Base-by-base conservation (phyloP, 768 basidiomycete species). In the Leccinellum luteum region DNA sequence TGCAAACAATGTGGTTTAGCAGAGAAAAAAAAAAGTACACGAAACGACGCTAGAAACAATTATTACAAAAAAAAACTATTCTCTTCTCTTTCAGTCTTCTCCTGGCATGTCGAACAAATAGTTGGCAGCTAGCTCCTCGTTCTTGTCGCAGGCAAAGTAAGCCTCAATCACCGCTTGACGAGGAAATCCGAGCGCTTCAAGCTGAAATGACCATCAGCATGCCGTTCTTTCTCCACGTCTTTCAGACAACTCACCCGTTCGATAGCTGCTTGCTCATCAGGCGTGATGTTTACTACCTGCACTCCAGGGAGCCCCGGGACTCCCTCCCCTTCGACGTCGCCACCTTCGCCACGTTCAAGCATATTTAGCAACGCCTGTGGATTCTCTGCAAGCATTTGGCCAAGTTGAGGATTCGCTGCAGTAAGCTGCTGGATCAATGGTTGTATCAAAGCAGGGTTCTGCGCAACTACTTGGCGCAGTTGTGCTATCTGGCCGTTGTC, bases 71-170 rank as follows among this genome's bases (percentile, higher is more conserved):
- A n/a, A n/a, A n/a, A n/a, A 41, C n/a, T 31, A 10, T 41, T 13
- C n/a, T n/a, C n/a, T n/a, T n/a, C n/a, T 49, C 32, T 6, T 27
- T 13, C 6, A 32, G 44, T 30, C 62, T 17, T 82, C 85, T 1
- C 85, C 85, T 3, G 65, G 85, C 87, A 28, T 78, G 77, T 96
- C 94, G 61, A 98, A 95, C 65, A 98, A 73, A 66, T 87, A 96
- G 68, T 97, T 97, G 14, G 96, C 97, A 9, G 97, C 94, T 19
- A 95, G 75, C 69, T 98, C 94, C 75, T 98, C 97, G 68, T 98
- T 94, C 81, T 92, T 94, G 72, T 94, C 97, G 73, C 95, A 98
- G 2, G 87, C 90, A 69, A 96, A 84, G 74, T 91, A 99, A 1
- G 97, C 97, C 73, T 98, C 85, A 34, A 95, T 75, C n/a, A 81